Evolutionary conservation across 228 moss, liverwort and hornwort species (phyloP), one percentile per base, ranked within the genome.

Genomic region (Sphagnum fallax): DNA sequence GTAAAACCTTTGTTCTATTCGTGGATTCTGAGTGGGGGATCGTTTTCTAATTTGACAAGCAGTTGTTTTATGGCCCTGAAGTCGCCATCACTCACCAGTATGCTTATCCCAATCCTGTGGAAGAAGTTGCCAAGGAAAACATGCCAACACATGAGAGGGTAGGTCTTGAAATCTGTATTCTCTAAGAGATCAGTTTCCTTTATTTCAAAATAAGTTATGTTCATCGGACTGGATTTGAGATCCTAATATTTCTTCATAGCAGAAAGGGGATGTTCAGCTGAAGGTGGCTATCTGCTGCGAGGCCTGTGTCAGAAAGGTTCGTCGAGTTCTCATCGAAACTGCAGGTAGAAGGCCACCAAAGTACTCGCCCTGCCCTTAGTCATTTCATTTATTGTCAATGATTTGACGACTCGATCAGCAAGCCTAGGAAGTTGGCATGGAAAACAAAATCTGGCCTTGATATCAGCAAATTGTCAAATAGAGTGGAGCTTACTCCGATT

Each of bases 221-320:
- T 32, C 32, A 32, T 32, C 2, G 2, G 0, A 32, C 2, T 32
- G 32, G 32, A 32, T 32, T 32, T 32, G 32, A 32, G 32, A 32
- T 32, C 32, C 32, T 2, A 2, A 3, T 32, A 1, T 32, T 32
- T 32, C 32, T 32, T 32, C 32, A 4, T 55, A 64, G 0, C 67
- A 51, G 4, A 52, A 65, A 8, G 76, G 74, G 8, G 79, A 83
- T 4, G 69, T 83, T 0, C 64, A 66, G 8, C 60, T 80, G 52
- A 74, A 66, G 49, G 79, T 83, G 50, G 70, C 79, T 2, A 77
- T 83, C 74, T 80, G 83, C 16, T 83, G 83, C 12, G 83, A 83
- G 52, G 79, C 76, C 0, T 83, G 83, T 64, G 60, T 83, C 0
- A 63, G 48, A 4, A 79, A 77, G 32, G 74, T 83, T 49, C 76